Base-by-base conservation (phyloP, 176 grass and related monocot genomes). In the Eremochloa ophiuroides region DNA sequence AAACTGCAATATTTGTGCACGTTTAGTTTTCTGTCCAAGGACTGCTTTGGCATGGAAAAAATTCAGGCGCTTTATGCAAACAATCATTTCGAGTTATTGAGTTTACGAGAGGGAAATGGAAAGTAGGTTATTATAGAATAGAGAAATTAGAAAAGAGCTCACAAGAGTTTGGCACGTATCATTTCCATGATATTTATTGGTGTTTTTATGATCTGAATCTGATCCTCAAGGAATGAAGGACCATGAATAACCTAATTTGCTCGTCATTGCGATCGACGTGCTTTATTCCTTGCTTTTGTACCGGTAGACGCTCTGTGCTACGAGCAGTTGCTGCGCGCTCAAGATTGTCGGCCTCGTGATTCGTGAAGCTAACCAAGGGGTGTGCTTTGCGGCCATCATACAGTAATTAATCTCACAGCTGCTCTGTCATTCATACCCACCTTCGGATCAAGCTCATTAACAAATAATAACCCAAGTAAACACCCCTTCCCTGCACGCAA, bases 251-350 rank as follows among this genome's bases (percentile, higher is more conserved):
- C 42, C 20, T 48, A 80, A 20, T 39, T 2, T 59, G 38, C 22
- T n/a, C 13, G 59, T 69, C 76, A 73, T 80, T 17, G 73, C 30
- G 53, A 23, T 58, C 2, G 66, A 69, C 76, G 69, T 43, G 81
- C 34, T 75, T 80, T 89, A 77, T 82, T 82, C 71, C 64, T 51
- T 82, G 79, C 79, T 71, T 82, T 64, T 87, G 73, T 62, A 77
- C 64, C 23, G 58, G n/a, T 69, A 48, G 28, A 17, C 50, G 55
- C 29, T 26, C n/a, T n/a, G n/a, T n/a, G n/a, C 11, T 43, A 13
- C 41, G 41, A n/a, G 41, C 41, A 43, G 41, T 43, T 43, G 41
- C 41, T 43, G 41, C 11, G 41, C 2, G 41, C 41, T 43, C 41
- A 43, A 43, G 41, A 43, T 43, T 43, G 41, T 43, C 41, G 41